These are phyloP conservation scores for Betula pendula DNA, from an alignment of 306 rosid species.

Conservation along the genomic window DNA sequence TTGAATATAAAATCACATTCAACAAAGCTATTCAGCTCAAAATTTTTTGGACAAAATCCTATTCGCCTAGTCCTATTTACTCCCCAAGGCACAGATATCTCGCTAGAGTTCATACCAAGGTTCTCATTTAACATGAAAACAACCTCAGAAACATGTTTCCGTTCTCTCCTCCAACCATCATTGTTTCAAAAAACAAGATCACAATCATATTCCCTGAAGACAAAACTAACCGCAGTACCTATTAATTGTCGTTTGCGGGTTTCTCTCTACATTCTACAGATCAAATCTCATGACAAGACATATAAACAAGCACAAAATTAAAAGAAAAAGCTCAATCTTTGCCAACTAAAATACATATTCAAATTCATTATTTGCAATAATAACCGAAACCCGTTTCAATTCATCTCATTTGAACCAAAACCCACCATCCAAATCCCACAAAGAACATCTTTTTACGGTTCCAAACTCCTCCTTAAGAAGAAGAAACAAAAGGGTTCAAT, in stretches of 20 bases:
- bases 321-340: not conserved
- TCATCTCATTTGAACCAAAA: not conserved
- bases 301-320: not conserved
- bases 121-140: not conserved
- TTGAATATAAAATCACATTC: not conserved
- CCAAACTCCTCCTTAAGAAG: conserved; percentile 20
- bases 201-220: not conserved
- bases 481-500: conserved; percentile 53
- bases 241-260: not conserved
- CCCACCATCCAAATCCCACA: conserved; percentile 1
- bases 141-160: not conserved
- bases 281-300: not conserved
- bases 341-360: not conserved
- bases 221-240: not conserved
- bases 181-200: not conserved
- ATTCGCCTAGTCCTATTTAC: not conserved
- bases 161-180: not conserved
- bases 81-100: not conserved
- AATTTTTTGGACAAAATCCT: not conserved
- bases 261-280: not conserved
- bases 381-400: not conserved
- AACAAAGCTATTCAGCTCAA: not conserved
- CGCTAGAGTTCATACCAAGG: not conserved
- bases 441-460: not conserved
- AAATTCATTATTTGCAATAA: not conserved